Base-by-base conservation (phyloP, 2,329 filamentous ascomycete species). In the Xylariaceae sp. region DNA sequence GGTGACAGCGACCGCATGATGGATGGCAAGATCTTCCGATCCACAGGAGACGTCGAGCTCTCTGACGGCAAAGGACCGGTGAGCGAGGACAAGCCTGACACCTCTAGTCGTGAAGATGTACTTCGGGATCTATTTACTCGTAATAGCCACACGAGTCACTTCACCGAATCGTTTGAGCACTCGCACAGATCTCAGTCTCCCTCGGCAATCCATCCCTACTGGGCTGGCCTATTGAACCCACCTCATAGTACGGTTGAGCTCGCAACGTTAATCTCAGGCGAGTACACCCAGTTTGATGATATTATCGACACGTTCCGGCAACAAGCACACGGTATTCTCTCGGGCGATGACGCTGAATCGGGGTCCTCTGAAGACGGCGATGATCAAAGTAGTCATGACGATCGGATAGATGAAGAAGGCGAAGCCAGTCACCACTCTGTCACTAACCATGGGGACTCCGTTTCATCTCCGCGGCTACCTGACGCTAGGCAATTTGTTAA, bases 21-120 rank as follows among this genome's bases (percentile, higher is more conserved):
- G 52, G 82, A 89, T 65, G 89, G 88, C 58, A 92, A 92, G 70
- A 76, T 79, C n/a, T 76, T 80, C 49, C 80, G 82, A 54, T 72
- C 75, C 3, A 82, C 87, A 61, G 88, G 88, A 1, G 86, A 88
- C 52, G 77, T 88, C 57, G 79, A 86, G 48, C 76, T 92, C 11
- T 75, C 80, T 1, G 82, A 88, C 61, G 83, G 82, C 6, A 80
- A 80, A 18, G 71, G 82, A 1, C 81, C 85, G 3, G 77, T 90
- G 49, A 82, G 79, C 56, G 80, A 83, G 48, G 83, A 87, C 66
- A 77, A 78, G 35, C 78, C 80, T 8, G 88, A 90, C 67, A 83
- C 78, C 1, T 81, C 82, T 4, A 78, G 81, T 66, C 80, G 86
- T 60, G 79, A 86, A 61, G 80, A 84, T 23, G 81, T 89, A 39